Evolutionary conservation across 2,329 filamentous ascomycete species (phyloP), one percentile per base, ranked within the genome.

Genomic region (Clonostachys rhizophaga): DNA sequence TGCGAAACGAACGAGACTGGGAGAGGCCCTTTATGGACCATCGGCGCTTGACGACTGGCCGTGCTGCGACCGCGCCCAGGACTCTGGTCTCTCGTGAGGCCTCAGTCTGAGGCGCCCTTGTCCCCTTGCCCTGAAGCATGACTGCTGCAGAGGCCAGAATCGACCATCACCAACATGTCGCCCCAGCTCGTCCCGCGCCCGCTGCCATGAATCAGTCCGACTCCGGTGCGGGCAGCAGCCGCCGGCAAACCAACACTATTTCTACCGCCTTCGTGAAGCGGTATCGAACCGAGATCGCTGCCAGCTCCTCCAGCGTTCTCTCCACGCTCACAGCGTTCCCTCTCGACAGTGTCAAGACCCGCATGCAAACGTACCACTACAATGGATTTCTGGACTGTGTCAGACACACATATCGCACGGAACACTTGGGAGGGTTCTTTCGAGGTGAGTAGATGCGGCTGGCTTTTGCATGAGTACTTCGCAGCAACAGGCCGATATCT

Each of bases 331-430:
- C 79, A 54, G 86, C 89, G n/a, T 95, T 92, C 62, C 89, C 89
- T 18, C 80, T 95, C 55, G 89, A 95, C 65, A 92, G 89, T 58
- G 86, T 92, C 63, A 95, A 95, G 74, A 91, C 87, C 47, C 87
- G 89, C 60, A 89, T 94, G 83, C 89, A 95, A 72, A 88, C 87
- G 54, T 92, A 94, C 68, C 83, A 86, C 53, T 91, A 87, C 68
- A 76, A 79, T 54, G 88, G 79, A 55, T 89, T 88, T 65, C 67
- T 79, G 60, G 84, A 89, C 64, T 91, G 88, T 62, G 81, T 91
- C 45, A 77, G 75, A 51, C 79, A 87, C 55, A 92, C 89, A 10
- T 94, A 94, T 67, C 76, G 74, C 50, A 83, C 75, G 6, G 89
- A 94, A 69, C 85, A 86, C 34, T 66, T 84, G 37, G 72, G 77